These are phyloP conservation scores for Pseudogymnoascus sp. DNA, from an alignment of 2,329 filamentous ascomycete species.

Conservation along the genomic window DNA sequence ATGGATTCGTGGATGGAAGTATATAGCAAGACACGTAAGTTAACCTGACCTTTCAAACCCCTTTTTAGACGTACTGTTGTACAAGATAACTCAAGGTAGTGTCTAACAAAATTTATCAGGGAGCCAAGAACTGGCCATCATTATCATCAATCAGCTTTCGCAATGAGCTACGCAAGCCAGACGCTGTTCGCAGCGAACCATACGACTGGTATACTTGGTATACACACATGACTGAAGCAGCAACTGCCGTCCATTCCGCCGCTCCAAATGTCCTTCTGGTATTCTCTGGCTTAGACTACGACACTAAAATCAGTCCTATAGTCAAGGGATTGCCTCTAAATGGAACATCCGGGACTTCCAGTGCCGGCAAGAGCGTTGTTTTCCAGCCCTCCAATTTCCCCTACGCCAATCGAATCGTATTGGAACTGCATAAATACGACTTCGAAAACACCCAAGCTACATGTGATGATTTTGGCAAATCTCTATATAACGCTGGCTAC, in stretches of 20 bases:
- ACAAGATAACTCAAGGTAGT: neutral
- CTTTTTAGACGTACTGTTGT: neutral
- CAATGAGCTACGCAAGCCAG: conserved; percentile 32
- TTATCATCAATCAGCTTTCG: conserved; percentile 29
- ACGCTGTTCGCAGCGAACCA: conserved; percentile 15
- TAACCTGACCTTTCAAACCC: conserved; percentile 8
- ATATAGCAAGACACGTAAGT: conserved; percentile 51
- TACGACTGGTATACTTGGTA: conserved; percentile 42
- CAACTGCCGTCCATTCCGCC: conserved; percentile 33
- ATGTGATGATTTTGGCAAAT: conserved; percentile 29
- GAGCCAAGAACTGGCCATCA: conserved; percentile 19
- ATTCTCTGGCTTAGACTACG: conserved; percentile 39
- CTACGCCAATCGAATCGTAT: conserved; percentile 36
- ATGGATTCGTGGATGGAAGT: conserved; percentile 51
- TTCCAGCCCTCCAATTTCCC: conserved; percentile 32
- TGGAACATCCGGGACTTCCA: conserved; percentile 26
- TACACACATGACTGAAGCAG: conserved; percentile 33
- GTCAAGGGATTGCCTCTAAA: neutral
- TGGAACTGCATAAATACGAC: conserved; percentile 41
- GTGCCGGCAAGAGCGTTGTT: conserved; percentile 28
- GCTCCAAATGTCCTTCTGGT: conserved; percentile 39
- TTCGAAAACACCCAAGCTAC: conserved; percentile 28
- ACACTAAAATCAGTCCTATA: conserved; percentile 30
- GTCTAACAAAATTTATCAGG: conserved; percentile 10
- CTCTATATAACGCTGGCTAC: conserved; percentile 33